These are phyloP conservation scores for Centaurea solstitialis DNA, from an alignment of 129 eudicot genomes.

Conservation along the genomic window DNA sequence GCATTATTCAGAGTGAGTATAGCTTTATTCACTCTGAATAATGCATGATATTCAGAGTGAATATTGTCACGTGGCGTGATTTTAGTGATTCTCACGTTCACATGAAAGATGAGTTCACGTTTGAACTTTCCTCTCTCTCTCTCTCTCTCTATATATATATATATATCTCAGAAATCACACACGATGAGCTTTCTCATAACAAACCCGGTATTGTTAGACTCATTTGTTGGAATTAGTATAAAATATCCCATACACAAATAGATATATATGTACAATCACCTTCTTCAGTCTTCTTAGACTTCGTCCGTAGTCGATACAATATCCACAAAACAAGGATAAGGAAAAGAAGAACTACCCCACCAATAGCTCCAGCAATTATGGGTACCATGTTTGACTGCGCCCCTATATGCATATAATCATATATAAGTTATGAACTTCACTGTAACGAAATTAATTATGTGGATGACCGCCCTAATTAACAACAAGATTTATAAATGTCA, in stretches of 20 bases:
- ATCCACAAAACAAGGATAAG: constrained; percentile 8
- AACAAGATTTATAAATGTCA: not conserved
- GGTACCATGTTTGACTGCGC: constrained; percentile 50
- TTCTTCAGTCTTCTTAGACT: constrained; percentile 34
- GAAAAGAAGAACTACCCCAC: constrained; percentile 28
- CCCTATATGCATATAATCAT: constrained; percentile 35
- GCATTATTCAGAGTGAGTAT: too few species aligned
- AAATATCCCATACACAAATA: not conserved
- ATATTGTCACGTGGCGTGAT: too few species aligned
- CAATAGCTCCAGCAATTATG: constrained; percentile 48
- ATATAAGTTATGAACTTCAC: not conserved
- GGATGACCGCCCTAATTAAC: not conserved
- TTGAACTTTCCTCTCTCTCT: too few species aligned
- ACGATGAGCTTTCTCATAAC: not conserved
- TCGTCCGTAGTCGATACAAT: constrained; percentile 28
- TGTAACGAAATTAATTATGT: not conserved
- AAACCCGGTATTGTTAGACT: not conserved
- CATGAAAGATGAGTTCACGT: too few species aligned
- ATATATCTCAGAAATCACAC: not conserved
- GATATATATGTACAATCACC: constrained; percentile 25
- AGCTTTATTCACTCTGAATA: too few species aligned
- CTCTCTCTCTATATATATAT: too few species aligned
- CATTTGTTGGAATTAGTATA: not conserved
- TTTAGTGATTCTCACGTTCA: too few species aligned
- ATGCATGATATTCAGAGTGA: too few species aligned